Base-by-base conservation (phyloP, 805 yeast species). In the Metschnikowia koreensis region DNA sequence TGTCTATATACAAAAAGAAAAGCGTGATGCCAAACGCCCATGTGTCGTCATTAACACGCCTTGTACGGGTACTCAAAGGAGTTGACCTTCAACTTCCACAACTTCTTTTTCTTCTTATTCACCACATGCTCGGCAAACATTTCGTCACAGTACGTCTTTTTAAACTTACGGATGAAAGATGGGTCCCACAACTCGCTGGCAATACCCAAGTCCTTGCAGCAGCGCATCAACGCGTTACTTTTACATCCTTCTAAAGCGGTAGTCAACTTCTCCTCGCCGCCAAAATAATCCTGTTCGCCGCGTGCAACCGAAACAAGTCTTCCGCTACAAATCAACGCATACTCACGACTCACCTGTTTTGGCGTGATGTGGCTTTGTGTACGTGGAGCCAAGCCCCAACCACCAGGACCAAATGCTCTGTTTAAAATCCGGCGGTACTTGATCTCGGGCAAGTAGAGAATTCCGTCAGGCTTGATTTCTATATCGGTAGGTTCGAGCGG, bases 121-220 rank as follows among this genome's bases (percentile, higher is more conserved):
- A 82, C 79, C 22, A 84, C 83, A 67, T 90, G 93, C 62, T 91
- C 97, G 16, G 86, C 96, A 69, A 88, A 90, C 54, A 84, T 82
- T 59, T 89, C 91, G 51, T 86, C 92, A 68, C 97, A 90, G 58
- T 66, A 56, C 55, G 66, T 63, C 53, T 65, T 64, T 56, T 74
- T 74, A 73, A 75, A 74, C 33, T 62, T 59, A 9, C 68, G 54
- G 56, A 94, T 91, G 61, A 93, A 94, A 40, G 83, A 74, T 2
- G 99, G 99, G 66, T 94, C 99, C 99, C 99, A 94, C 46, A 94
- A 77, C 65, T 94, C 99, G 51, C 96, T 87, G 1, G 97, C 99
- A 58, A 94, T 87, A 5, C 98, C 98, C 62, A 94, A 77, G 70
- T 94, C 99, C 67, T 94, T 94, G 70, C 99, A 94, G 64, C 98